phyloP scores from a whole-genome alignment of 176 grass and related monocot species.

The Musa itinerans region DNA sequence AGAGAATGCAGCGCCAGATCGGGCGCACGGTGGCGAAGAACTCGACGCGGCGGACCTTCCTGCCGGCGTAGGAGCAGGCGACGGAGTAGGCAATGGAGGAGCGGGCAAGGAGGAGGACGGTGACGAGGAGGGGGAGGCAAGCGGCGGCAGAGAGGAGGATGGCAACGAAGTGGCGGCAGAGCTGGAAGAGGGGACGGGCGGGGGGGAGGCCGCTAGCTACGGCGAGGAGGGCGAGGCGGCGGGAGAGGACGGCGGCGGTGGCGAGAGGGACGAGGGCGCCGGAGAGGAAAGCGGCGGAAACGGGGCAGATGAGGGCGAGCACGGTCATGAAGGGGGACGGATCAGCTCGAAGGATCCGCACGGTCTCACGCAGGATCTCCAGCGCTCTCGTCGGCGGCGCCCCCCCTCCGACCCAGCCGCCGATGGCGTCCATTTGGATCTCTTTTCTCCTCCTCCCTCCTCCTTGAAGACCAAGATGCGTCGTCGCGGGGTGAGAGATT shows the following conservation, averaged over 20 bases:
- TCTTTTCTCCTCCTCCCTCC: not conserved
- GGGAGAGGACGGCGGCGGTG: conserved; percentile 40
- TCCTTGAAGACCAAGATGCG: no score
- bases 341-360: conserved; percentile 77
- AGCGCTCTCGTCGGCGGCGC: conserved; percentile 60
- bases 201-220: conserved; percentile 54
- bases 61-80: conserved; percentile 60
- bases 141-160: conserved; percentile 46
- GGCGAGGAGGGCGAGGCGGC: conserved; percentile 36
- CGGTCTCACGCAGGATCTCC: conserved; percentile 84
- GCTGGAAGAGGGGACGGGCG: conserved; percentile 54
- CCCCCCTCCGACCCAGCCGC: not conserved
- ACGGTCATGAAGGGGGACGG: conserved; percentile 61
- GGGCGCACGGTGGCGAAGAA: conserved; percentile 41
- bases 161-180: conserved; percentile 64
- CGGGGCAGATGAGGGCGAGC: conserved; percentile 84
- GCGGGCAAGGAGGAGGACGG: conserved; percentile 65
- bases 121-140: conserved; percentile 59
- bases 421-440: not conserved
- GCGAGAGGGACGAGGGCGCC: conserved; percentile 39
- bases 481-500: no score
- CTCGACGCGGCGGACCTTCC: conserved; percentile 32
- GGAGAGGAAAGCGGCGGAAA: conserved; percentile 65
- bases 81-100: conserved; percentile 56
- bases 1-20: conserved; percentile 56